Evolutionary conservation across 2,329 filamentous ascomycete species (phyloP).

Genomic region (Aspergillus persii): DNA sequence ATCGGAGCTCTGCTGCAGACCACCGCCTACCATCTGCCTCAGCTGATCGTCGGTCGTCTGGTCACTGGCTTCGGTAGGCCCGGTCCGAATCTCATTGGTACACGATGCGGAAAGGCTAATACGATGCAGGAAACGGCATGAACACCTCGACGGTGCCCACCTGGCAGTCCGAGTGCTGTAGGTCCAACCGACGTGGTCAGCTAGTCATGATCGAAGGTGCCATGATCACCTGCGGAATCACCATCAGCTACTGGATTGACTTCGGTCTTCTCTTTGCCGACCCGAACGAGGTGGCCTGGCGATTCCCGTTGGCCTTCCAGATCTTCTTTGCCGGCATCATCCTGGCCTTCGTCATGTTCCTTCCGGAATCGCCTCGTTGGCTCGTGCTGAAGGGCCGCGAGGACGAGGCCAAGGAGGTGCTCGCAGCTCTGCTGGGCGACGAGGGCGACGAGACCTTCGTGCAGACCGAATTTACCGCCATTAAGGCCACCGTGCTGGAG

Average conservation of each 20-base stretch:
- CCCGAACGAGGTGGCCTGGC: slow-evolving; percentile 49
- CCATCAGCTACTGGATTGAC: slow-evolving; percentile 52
- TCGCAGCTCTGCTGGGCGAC: slow-evolving; percentile 48
- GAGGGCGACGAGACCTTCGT: slow-evolving; percentile 46
- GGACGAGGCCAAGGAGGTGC: slow-evolving; percentile 49
- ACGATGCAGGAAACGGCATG: slow-evolving; percentile 42
- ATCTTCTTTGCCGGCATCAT: slow-evolving; percentile 56
- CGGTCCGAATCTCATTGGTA: not conserved
- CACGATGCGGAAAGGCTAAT: not conserved
- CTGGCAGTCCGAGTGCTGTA: slow-evolving; percentile 53
- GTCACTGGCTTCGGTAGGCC: slow-evolving; percentile 50
- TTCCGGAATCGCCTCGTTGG: slow-evolving; percentile 60
- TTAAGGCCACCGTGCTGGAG: slow-evolving; percentile 54
- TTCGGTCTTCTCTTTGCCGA: slow-evolving; percentile 55
- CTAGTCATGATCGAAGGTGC: slow-evolving; percentile 55
- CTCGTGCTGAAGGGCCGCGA: slow-evolving; percentile 56
- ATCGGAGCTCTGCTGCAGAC: slow-evolving; percentile 50
- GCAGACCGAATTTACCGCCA: slow-evolving; percentile 49
- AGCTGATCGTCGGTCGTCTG: slow-evolving; percentile 53
- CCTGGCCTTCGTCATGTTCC: slow-evolving; percentile 45
- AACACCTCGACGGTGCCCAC: slow-evolving; percentile 54
- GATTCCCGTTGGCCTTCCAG: slow-evolving; percentile 58
- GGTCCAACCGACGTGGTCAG: slow-evolving; percentile 50
- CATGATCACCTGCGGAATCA: slow-evolving; percentile 52
- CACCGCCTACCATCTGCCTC: slow-evolving; percentile 46